phyloP scores from a whole-genome alignment of 495 filamentous ascomycete genomes.

The Antarctomyces pellizariae region DNA sequence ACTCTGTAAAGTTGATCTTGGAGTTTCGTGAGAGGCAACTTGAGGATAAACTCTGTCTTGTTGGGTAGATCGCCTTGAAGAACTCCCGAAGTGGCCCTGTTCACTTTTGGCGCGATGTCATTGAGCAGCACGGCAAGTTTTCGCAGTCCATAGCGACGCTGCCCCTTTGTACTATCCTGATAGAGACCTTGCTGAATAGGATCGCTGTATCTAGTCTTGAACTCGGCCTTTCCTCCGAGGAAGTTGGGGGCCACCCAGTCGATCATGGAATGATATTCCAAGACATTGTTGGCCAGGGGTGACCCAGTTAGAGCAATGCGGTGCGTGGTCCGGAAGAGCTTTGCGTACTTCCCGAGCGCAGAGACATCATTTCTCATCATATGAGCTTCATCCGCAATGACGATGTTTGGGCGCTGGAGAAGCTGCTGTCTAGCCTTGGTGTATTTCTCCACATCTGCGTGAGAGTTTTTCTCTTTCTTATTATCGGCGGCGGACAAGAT shows the following conservation, averaged over 20 bases:
- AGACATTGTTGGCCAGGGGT: conserved; percentile 59
- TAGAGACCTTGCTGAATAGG: conserved; percentile 53
- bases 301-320: conserved; percentile 79
- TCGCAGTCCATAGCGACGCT: conserved; percentile 34
- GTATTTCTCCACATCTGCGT: conserved; percentile 17
- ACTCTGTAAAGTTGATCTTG: conserved; percentile 39
- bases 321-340: conserved; percentile 35
- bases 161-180: conserved; percentile 27
- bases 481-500: conserved; percentile 6
- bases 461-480: conserved; percentile 9
- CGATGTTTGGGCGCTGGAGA: conserved; percentile 38
- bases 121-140: conserved; percentile 46
- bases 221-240: conserved; percentile 40
- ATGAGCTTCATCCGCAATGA: conserved; percentile 82
- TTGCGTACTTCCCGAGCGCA: conserved; percentile 25
- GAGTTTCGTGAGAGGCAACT: conserved; percentile 38
- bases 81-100: conserved; percentile 44
- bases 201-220: conserved; percentile 38
- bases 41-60: conserved; percentile 68
- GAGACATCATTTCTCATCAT: conserved; percentile 38
- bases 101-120: conserved; percentile 55
- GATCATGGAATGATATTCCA: conserved; percentile 68
- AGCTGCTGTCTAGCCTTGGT: conserved; percentile 21
- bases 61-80: conserved; percentile 37
- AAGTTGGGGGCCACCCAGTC: conserved; percentile 71